phyloP scores from a whole-genome alignment of 2,329 filamentous ascomycete genomes.

The Aspergillus sp. region DNA sequence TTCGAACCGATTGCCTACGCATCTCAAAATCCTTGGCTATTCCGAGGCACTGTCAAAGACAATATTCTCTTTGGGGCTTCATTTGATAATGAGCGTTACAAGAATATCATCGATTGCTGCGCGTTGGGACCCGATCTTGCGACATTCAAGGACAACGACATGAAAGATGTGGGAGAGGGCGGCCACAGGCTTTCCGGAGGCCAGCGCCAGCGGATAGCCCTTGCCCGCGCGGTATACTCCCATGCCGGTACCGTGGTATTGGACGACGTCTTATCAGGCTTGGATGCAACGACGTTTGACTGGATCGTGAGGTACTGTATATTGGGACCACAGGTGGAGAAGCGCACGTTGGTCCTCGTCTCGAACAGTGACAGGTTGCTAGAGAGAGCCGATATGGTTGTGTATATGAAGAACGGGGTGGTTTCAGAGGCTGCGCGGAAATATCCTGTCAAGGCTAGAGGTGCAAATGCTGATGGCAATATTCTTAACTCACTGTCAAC shows the following conservation, averaged over 20 bases:
- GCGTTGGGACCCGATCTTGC: constrained; percentile 49
- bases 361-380: constrained; percentile 3
- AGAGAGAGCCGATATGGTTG: constrained; percentile 4
- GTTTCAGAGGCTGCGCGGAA: background rate
- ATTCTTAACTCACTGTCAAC: background rate
- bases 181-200: constrained; percentile 56
- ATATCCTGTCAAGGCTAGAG: background rate
- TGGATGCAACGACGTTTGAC: constrained; percentile 5
- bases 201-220: constrained; percentile 52
- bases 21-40: constrained; percentile 55
- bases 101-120: constrained; percentile 52
- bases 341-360: constrained; percentile 6
- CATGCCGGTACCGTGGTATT: constrained; percentile 47
- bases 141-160: constrained; percentile 48
- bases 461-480: too few species aligned
- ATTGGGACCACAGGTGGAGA: constrained; percentile 1
- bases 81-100: constrained; percentile 48
- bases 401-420: constrained; percentile 4
- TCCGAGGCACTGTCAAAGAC: constrained; percentile 55
- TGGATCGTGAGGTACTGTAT: constrained; percentile 6
- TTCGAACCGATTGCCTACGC: constrained; percentile 31
- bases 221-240: constrained; percentile 51
- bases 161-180: constrained; percentile 53
- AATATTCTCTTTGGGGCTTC: constrained; percentile 56
- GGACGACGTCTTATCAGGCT: constrained; percentile 36